A percentile compares a stretch with the other conserved stretches of the same genome.
Evolutionary conservation across 2,329 filamentous ascomycete genomes (phyloP).

Genomic region (Diaporthe amygdali): DNA sequence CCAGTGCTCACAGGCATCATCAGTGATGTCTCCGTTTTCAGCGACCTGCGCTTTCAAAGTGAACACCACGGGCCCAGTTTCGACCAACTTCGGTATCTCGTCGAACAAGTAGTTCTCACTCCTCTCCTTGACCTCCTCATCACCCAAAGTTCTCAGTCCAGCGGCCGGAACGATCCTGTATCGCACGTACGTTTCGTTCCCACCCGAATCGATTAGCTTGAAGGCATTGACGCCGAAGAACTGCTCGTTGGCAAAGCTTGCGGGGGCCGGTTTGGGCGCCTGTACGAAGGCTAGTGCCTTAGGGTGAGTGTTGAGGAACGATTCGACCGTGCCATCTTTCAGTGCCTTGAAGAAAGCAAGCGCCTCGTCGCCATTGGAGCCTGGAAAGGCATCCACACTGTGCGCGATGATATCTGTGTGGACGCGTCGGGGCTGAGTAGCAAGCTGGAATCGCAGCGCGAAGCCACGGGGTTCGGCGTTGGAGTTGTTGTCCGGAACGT

Average conservation of each 20-base stretch:
- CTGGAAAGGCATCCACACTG: conserved; percentile 57
- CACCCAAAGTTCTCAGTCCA: conserved; percentile 44
- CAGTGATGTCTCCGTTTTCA: conserved; percentile 32
- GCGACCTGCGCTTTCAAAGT: conserved; percentile 54
- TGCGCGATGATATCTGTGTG: conserved; percentile 64
- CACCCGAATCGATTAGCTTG: conserved; percentile 45
- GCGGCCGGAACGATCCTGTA: conserved; percentile 54
- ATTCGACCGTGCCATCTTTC: conserved; percentile 40
- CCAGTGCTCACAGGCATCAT: conserved; percentile 46
- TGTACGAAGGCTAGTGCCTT: conserved; percentile 52
- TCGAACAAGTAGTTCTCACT: conserved; percentile 52
- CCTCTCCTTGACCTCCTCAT: conserved; percentile 43
- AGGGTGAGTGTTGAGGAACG: conserved; percentile 51
- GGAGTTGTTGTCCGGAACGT: conserved; percentile 52
- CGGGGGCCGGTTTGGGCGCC: conserved; percentile 54
- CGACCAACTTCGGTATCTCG: conserved; percentile 47
- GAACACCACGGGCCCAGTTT: conserved; percentile 44
- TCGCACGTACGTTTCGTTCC: conserved; percentile 49
- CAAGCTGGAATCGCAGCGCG: conserved; percentile 53
- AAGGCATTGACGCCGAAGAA: conserved; percentile 58
- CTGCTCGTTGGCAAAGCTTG: conserved; percentile 51
- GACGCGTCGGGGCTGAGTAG: conserved; percentile 40
- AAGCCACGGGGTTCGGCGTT: conserved; percentile 54
- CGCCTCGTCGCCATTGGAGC: conserved; percentile 56
- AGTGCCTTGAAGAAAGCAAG: conserved; percentile 52